Percentiles rank a stretch among this genome's conserved stretches.
phyloP scores from a whole-genome alignment of 331 rosid species.

The Stylosanthes scabra region DNA sequence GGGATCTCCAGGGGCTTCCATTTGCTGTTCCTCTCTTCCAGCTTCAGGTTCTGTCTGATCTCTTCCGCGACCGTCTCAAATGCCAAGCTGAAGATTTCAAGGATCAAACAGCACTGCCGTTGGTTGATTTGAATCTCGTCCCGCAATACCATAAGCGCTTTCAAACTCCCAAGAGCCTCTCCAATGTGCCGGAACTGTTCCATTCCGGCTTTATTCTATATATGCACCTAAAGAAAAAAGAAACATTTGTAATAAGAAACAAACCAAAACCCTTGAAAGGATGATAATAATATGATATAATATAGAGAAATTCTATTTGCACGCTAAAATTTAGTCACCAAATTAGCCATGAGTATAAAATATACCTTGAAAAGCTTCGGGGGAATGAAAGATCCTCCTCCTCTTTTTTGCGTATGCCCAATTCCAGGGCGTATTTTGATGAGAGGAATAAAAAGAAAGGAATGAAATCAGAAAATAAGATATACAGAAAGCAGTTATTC shows the following conservation, averaged over 20 bases:
- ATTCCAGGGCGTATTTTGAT: no score
- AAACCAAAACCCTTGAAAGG: background rate
- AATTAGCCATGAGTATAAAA: no score
- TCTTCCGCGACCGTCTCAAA: conserved; percentile 82
- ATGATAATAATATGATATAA: no score
- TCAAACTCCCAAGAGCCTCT: conserved; percentile 90
- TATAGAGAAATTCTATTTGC: no score
- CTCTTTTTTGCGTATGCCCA: no score
- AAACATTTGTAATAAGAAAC: background rate
- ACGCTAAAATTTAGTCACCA: no score
- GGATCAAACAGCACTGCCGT: conserved; percentile 70
- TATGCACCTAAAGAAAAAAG: no score
- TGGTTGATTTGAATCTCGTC: conserved; percentile 83
- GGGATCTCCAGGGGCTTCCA: conserved; percentile 92
- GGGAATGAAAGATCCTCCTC: no score
- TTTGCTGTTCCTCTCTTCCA: conserved; percentile 76
- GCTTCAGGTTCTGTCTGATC: conserved; percentile 68
- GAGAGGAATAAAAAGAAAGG: no score
- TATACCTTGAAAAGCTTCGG: no score
- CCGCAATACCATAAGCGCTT: conserved; percentile 81
- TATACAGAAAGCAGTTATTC: no score
- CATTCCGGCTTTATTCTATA: conserved; percentile 67
- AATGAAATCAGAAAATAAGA: no score
- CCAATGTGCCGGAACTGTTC: conserved; percentile 99
- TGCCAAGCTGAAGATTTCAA: conserved; percentile 66